Percentiles rank a stretch among this genome's conserved stretches.
These are phyloP conservation scores for Vaccinium corymbosum DNA, from an alignment of 148 eudicot species.

Conservation along the genomic window DNA sequence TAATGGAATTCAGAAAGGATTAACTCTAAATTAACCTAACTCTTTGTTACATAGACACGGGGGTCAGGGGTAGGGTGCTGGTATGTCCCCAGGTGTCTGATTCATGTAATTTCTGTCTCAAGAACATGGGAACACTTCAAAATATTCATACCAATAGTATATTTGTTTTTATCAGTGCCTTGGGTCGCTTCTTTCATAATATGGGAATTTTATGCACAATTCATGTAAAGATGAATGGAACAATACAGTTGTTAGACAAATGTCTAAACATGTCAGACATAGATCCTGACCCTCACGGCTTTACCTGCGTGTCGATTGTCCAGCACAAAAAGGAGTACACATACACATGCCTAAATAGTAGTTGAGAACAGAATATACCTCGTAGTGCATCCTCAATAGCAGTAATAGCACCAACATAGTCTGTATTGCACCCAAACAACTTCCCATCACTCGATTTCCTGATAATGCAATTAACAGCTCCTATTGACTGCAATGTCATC, in stretches of 20 bases:
- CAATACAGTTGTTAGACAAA: background rate
- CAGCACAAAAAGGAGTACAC: background rate
- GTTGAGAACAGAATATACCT: slow-evolving; percentile 24
- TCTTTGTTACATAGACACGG: background rate
- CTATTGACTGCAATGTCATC: slow-evolving; percentile 46
- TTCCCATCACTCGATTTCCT: slow-evolving; percentile 48
- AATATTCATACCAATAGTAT: background rate
- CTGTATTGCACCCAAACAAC: slow-evolving; percentile 60
- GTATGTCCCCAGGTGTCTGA: background rate
- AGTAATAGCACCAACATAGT: slow-evolving; percentile 65
- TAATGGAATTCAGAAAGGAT: background rate
- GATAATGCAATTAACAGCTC: slow-evolving; percentile 55
- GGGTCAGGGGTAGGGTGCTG: background rate
- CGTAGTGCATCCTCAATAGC: slow-evolving; percentile 60
- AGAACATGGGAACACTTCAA: background rate
- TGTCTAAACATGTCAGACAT: background rate
- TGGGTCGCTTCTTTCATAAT: background rate
- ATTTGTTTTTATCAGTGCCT: background rate
- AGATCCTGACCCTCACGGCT: background rate
- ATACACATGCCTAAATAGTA: too few species aligned
- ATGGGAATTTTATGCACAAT: too few species aligned
- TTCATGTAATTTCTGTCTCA: background rate
- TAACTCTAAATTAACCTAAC: background rate
- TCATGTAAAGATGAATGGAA: background rate
- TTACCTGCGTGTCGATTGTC: background rate